These are phyloP conservation scores for Centrapalus pauciflorus DNA, from an alignment of 129 eudicot genomes.

Conservation along the genomic window DNA sequence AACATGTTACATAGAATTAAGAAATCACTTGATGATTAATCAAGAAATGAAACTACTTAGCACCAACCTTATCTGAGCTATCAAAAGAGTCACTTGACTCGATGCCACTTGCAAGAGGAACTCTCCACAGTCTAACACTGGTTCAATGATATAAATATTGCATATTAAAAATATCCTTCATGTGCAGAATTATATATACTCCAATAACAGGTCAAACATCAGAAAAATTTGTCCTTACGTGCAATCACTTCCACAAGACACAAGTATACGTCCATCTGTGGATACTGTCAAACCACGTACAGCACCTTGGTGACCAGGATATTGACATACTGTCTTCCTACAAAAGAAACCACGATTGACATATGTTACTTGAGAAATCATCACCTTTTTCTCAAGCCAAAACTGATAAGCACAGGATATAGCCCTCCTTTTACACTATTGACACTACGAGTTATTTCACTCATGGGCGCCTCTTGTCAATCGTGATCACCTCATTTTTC, in stretches of 20 bases:
- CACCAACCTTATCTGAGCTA: constrained; percentile 47
- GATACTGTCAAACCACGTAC: constrained; percentile 83
- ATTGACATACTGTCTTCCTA: constrained; percentile 77
- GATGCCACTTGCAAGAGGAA: constrained; percentile 54
- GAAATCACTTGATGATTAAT: not conserved
- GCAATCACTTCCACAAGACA: constrained; percentile 95
- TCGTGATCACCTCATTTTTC: too few species aligned
- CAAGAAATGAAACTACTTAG: constrained; percentile 2
- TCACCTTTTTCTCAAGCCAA: not conserved
- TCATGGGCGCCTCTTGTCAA: too few species aligned
- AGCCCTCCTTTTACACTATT: too few species aligned
- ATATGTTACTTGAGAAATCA: not conserved
- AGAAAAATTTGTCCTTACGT: constrained; percentile 49
- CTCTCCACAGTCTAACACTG: constrained; percentile 95
- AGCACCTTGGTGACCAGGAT: constrained; percentile 87
- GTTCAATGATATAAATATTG: constrained; percentile 5
- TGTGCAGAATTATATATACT: not conserved
- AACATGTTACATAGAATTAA: not conserved
- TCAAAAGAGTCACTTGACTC: constrained; percentile 39
- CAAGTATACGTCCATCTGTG: constrained; percentile 83
- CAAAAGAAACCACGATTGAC: not conserved
- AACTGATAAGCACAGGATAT: not conserved
- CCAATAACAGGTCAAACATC: not conserved
- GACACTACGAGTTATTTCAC: too few species aligned
- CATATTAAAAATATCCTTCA: not conserved